Evolutionary conservation across 495 filamentous ascomycete genomes (phyloP).

Genomic region (Evansstolkia leycettana): DNA sequence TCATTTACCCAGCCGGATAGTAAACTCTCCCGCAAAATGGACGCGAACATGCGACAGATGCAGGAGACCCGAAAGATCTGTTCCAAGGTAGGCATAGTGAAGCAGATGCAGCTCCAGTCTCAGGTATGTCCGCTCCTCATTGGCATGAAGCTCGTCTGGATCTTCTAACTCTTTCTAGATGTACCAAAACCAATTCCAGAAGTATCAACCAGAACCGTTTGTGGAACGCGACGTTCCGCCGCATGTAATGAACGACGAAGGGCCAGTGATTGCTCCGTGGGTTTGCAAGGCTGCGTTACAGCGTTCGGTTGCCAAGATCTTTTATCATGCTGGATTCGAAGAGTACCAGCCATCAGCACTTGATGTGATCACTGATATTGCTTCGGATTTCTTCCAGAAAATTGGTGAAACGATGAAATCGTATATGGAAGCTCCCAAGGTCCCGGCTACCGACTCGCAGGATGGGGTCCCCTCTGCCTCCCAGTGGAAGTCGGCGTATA

Average conservation of each 20-base stretch:
- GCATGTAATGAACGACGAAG: constrained; percentile 75
- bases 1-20: constrained; percentile 71
- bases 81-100: constrained; percentile 92
- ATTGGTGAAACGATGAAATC: constrained; percentile 64
- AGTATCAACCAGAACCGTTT: constrained; percentile 90
- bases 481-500: constrained; percentile 55
- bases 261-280: constrained; percentile 70
- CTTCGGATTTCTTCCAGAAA: constrained; percentile 79
- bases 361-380: constrained; percentile 82
- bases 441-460: constrained; percentile 30
- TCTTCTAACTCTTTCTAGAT: constrained; percentile 41
- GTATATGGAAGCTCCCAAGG: constrained; percentile 72
- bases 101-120: constrained; percentile 97
- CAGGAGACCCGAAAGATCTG: constrained; percentile 94
- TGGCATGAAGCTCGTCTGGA: neutral
- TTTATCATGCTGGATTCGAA: constrained; percentile 95
- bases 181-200: constrained; percentile 96
- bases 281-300: constrained; percentile 74
- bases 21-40: constrained; percentile 63
- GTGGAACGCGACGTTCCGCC: constrained; percentile 72
- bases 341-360: constrained; percentile 92
- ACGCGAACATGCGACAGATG: constrained; percentile 87
- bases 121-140: constrained; percentile 48
- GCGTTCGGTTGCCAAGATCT: constrained; percentile 83
- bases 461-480: constrained; percentile 14